Evolutionary conservation across 106 monocot genomes (phyloP), one percentile per base, ranked within the genome.

Genomic region (Xerophyta viscosa): DNA sequence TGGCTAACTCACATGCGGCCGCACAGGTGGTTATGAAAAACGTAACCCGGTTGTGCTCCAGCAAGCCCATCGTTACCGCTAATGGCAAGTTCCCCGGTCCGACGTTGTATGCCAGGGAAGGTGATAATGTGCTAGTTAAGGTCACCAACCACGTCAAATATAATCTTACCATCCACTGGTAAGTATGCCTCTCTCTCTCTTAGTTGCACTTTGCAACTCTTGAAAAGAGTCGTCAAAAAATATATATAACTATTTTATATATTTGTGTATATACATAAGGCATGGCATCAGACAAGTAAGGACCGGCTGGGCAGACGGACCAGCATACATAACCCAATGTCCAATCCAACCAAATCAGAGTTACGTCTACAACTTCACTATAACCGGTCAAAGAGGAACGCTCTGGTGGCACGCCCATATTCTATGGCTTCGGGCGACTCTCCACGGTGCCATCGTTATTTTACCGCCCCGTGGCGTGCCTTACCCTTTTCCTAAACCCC

Each of bases 141-240:
- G 84, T 90, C 29, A 54, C 65, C 28, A 90, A 90, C 46, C 63
- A 81, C 44, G 77, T 80, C 24, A 56, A 67, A 3, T 71, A 84
- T 67, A 90, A 90, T 29, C 57, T 80, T 17, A 71, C 84, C 41
- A 65, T 80, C 52, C 89, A 90, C 68, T 90, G 89, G 89, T 84
- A 24, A 66, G 41, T n/a, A n/a, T n/a, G n/a, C n/a, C 39, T n/a
- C n/a, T n/a, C n/a, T n/a, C n/a, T n/a, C n/a, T n/a, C n/a, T n/a
- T n/a, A n/a, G n/a, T n/a, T n/a, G n/a, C n/a, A n/a, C n/a, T n/a
- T n/a, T n/a, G n/a, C n/a, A n/a, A n/a, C n/a, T n/a, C n/a, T n/a
- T n/a, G n/a, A n/a, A n/a, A n/a, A n/a, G n/a, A n/a, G n/a, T n/a
- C n/a, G n/a, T n/a, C n/a, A n/a, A n/a, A n/a, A n/a, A n/a, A n/a